phyloP scores from a whole-genome alignment of 257 asterid species.

The Nicotiana obtusifolia region DNA sequence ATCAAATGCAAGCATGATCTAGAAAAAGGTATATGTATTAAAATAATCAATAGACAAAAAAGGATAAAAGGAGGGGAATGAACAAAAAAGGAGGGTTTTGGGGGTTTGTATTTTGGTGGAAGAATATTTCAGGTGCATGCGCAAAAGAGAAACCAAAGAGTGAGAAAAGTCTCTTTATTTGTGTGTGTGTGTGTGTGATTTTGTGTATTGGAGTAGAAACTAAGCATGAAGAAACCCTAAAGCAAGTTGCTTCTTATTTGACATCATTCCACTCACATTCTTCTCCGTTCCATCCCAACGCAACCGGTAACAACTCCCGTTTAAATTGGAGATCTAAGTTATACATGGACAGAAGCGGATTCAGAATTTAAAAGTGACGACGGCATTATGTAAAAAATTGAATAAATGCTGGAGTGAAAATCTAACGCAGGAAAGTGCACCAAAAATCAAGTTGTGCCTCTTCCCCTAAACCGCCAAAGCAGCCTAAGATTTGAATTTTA shows the following conservation, averaged over 20 bases:
- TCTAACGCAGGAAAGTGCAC: no score
- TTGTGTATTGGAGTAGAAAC: conserved; percentile 47
- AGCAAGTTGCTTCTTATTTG: conserved; percentile 46
- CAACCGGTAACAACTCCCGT: conserved; percentile 16
- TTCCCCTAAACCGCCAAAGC: no score
- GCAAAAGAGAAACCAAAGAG: conserved; percentile 31
- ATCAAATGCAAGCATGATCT: conserved; percentile 27
- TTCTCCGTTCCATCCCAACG: conserved; percentile 55
- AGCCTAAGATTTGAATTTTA: no score
- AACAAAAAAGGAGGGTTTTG: not conserved
- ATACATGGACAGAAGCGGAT: rapidly evolving
- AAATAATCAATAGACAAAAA: conserved; percentile 16
- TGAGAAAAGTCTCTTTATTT: conserved; percentile 11
- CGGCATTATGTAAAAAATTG: no score
- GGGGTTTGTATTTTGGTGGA: conserved; percentile 16
- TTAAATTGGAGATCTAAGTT: not conserved
- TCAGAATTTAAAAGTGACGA: rapidly evolving
- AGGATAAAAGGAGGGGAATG: conserved; percentile 19
- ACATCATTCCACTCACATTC: conserved; percentile 75
- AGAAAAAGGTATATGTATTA: not conserved
- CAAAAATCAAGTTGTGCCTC: no score
- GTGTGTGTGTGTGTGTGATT: conserved; percentile 9
- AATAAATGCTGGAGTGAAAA: no score
- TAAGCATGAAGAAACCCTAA: conserved; percentile 81
- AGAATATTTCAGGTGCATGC: conserved; percentile 56